Percentiles rank a stretch among this genome's conserved stretches.
phyloP scores from a whole-genome alignment of 2,329 filamentous ascomycete species.

The Emergomyces pasteurianus region DNA sequence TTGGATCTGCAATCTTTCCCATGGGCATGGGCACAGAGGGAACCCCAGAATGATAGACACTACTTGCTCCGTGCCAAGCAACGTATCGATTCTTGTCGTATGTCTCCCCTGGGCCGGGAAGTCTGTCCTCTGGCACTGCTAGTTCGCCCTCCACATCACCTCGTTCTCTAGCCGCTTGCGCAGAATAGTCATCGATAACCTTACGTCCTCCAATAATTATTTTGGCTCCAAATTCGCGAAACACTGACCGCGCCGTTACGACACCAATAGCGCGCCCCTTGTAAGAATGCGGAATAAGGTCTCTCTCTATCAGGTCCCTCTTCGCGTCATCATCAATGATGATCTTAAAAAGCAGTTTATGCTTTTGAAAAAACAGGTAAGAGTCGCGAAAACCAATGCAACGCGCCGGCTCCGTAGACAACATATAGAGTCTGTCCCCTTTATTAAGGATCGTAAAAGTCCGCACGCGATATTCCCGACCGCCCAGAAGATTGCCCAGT shows the following conservation, averaged over 20 bases:
- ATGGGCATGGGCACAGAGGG: slow-evolving; percentile 64
- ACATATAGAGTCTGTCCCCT: slow-evolving; percentile 84
- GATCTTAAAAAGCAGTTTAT: slow-evolving; percentile 92
- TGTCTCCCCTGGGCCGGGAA: slow-evolving; percentile 62
- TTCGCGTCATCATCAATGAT: slow-evolving; percentile 98
- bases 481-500: slow-evolving; percentile 66
- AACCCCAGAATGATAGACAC: slow-evolving; percentile 77
- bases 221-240: slow-evolving; percentile 86
- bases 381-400: slow-evolving; percentile 97
- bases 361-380: slow-evolving; percentile 98
- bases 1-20: slow-evolving; percentile 62
- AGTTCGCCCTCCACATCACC: slow-evolving; percentile 79
- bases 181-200: slow-evolving; percentile 82
- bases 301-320: slow-evolving; percentile 84
- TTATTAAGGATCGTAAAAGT: slow-evolving; percentile 84
- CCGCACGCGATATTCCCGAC: slow-evolving; percentile 84
- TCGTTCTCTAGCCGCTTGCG: slow-evolving; percentile 58
- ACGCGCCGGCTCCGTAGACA: slow-evolving; percentile 92
- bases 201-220: slow-evolving; percentile 86
- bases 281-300: slow-evolving; percentile 95
- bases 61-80: slow-evolving; percentile 93
- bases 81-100: slow-evolving; percentile 99
- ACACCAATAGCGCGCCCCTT: slow-evolving; percentile 96
- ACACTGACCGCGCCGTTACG: slow-evolving; percentile 90
- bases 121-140: slow-evolving; percentile 76